Evolutionary conservation across 129 eudicot species (phyloP).

Genomic region (Deinandra increscens): DNA sequence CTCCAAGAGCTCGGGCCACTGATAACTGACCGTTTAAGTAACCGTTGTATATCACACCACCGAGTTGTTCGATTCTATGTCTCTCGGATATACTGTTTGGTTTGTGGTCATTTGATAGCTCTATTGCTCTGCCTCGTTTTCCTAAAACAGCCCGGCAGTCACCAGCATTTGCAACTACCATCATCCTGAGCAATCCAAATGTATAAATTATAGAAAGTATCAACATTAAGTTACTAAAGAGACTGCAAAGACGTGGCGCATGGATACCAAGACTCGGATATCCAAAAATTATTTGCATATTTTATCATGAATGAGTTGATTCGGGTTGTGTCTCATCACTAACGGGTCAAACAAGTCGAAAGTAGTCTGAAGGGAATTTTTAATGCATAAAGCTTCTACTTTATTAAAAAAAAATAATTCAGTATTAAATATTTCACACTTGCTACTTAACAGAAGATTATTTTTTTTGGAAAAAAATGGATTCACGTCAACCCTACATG

Average conservation of each 20-base stretch:
- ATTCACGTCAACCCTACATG: background rate
- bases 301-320: background rate
- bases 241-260: background rate
- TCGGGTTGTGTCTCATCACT: background rate
- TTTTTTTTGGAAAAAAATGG: background rate
- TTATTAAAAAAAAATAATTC: background rate
- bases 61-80: slow-evolving; percentile 65
- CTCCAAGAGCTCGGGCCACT: slow-evolving; percentile 91
- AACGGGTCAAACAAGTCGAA: background rate
- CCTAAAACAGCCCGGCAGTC: slow-evolving; percentile 94
- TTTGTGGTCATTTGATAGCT: slow-evolving; percentile 83
- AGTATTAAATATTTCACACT: background rate
- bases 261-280: background rate
- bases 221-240: background rate
- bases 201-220: background rate
- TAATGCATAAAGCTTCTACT: background rate
- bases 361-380: background rate
- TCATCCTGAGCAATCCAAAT: background rate
- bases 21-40: slow-evolving; percentile 83
- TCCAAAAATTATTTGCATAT: background rate
- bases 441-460: background rate
- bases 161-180: slow-evolving; percentile 64
- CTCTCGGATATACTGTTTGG: slow-evolving; percentile 65
- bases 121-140: slow-evolving; percentile 74
- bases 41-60: slow-evolving; percentile 86